Base-by-base conservation (phyloP, 2,329 filamentous ascomycete genomes). In the Sclerotinia sclerotiorum region DNA sequence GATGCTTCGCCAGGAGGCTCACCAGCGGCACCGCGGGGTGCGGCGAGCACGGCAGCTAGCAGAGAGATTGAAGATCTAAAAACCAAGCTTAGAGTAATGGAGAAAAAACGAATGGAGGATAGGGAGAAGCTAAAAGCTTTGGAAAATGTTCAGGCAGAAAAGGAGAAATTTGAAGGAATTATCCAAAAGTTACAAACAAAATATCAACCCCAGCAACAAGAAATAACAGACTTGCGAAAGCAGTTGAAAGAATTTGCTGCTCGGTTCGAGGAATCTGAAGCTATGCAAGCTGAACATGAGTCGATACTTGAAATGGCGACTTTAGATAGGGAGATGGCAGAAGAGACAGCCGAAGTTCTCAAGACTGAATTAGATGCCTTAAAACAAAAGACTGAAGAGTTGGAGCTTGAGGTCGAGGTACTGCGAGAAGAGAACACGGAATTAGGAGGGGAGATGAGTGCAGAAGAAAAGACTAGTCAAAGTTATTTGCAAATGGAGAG, bases 321-420 rank as follows among this genome's bases (percentile, higher is more conserved):
- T 0, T 82, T 99, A 35, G 95, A 99, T 77, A 88, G 92, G 56
- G 94, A 99, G 79, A 97, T 98, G 91, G 95, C 95, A 0, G 94
- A 99, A 79, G 94, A 97, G 79, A 93, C 89, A 55, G 90, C 92
- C 0, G 95, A 98, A 73, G 88, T 90, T 24, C 83, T 90, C 63
- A 95, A 93, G 77, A 85, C 87, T 1, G 94, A 99, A 76, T 82
- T 96, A 32, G 91, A 97, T 49, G 85, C 87, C 2, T 79, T 97
- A 65, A 92, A 92, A 75, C 81, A 86, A 69, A 93, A 89, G 76
- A 81, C 88, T 1, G 94, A 98, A 78, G 94, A 98, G 78, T 82
- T 97, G 10, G 89, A 95, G 74, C 82, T 97, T 13, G 94, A 99
- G 77, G 85, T 94, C 0, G 94, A 98, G 56, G 89, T 98, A 49